Evolutionary conservation across 108 stramenopile genomes (phyloP), one percentile per base, ranked within the genome.

Genomic region (Cyclotella distinguenda): DNA sequence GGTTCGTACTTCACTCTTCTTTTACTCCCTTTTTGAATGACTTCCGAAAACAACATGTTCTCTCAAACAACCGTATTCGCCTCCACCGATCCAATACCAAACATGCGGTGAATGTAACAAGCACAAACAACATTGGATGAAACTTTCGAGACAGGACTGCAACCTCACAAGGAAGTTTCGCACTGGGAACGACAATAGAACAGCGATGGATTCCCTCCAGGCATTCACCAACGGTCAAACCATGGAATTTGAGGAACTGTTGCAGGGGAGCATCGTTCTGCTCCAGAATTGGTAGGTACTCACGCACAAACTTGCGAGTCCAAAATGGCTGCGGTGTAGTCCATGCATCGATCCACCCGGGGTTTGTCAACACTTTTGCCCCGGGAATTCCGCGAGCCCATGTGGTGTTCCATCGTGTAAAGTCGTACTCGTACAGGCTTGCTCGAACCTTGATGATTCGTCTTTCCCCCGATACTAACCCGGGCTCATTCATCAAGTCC

Each of bases 341-440:
- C 43, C 30, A 58, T n/a, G n/a, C n/a, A n/a, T n/a, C n/a, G n/a
- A n/a, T n/a, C n/a, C n/a, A n/a, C n/a, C n/a, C 28, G 11, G 31
- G 13, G 6, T 11, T 45, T 32, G 26, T 52, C 32, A 64, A 15
- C 7, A 72, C 47, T 13, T 25, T 18, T 9, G 39, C 66, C 7
- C 48, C 66, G 15, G 72, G 72, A 36, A 74, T 74, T 27, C 62
- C 35, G 23, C 66, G 56, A n/a, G 66, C 47, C 66, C 66, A 74
- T 19, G 67, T 49, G 11, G 49, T 64, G 36, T 74, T 38, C n/a
- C 60, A 32, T 30, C 72, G 35, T 34, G 72, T 74, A 28, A 74
- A 74, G 35, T 74, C 79, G 45, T 81, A 81, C 16, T 69, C 22
- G 62, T 77, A 81, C 15, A 77, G 34, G 33, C 38, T 42, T 26